Base-by-base conservation (phyloP, 2,329 filamentous ascomycete genomes). In the Cordyceps fumosorosea region DNA sequence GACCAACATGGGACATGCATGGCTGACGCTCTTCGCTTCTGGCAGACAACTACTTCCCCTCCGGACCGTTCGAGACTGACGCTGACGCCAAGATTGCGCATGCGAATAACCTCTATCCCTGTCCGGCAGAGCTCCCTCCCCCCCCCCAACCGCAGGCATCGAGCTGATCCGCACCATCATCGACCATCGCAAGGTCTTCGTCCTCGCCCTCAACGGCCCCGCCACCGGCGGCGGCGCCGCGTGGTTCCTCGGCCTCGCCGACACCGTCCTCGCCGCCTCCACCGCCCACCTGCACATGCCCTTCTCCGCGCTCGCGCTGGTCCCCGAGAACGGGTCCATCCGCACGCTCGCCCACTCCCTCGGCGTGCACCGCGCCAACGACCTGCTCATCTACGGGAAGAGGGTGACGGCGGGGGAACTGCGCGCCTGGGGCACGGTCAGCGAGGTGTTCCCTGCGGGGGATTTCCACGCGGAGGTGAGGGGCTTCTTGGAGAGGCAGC, bases 111-210 rank as follows among this genome's bases (percentile, higher is more conserved):
- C n/a, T 60, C 5, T 54, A 47, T 37, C 34, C 58, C 10, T 52
- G 58, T 60, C 20, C 12, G 50, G 16, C 8, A 22, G 22, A 22
- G 10, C 47, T 16, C 6, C 12, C 14, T 20, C 24, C 48, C 20
- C 44, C 20, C 3, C n/a, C 5, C 16, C 42, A n/a, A 16, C 5
- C 11, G 12, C 8, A 62, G 60, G 60, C 10, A n/a, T 52, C 10
- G 60, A 62, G 16, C 24, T 62, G 11, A 37, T 62, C 12, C 60
- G 60, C n/a, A 26, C 54, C n/a, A 40, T 62, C n/a, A 62, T 62
- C 29, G 60, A 62, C 20, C 60, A 62, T 20, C 42, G 48, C 16
- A 62, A 62, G n/a, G 29, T 62, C 18, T 58, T 62, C 18, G 32
- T 62, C 26, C 48, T 62, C 3, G 60, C 54, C 16, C 37, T 62